Evolutionary conservation across 306 rosid species (phyloP).

Genomic region (Fragaria vesca): DNA sequence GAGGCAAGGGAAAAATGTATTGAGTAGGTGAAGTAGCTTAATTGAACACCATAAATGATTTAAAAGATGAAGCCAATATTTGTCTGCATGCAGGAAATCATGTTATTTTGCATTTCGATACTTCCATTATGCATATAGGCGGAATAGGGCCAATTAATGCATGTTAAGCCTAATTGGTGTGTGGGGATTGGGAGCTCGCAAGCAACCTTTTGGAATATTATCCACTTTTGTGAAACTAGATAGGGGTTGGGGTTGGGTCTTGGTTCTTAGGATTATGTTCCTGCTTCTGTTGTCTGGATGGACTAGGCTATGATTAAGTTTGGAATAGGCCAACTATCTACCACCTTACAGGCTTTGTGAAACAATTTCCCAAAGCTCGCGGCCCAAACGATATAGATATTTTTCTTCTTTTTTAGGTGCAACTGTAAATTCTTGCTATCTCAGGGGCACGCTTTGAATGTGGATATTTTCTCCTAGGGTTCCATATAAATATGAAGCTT

Average conservation of each 20-base stretch:
- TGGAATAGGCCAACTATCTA: background rate
- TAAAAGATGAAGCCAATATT: too few species aligned
- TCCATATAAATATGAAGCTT: background rate
- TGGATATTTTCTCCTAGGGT: conserved; percentile 1
- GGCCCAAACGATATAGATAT: background rate
- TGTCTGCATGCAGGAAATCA: background rate
- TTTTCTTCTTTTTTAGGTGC: background rate
- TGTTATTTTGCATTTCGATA: background rate
- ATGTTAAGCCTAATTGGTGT: background rate
- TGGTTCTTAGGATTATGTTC: background rate
- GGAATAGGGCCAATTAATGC: background rate
- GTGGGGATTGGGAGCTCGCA: background rate
- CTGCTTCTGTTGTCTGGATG: background rate
- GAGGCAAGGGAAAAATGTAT: too few species aligned
- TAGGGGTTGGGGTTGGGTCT: background rate
- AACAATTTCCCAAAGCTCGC: background rate
- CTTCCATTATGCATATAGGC: background rate
- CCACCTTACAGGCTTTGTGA: background rate
- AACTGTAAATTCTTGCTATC: background rate
- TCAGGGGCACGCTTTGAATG: background rate
- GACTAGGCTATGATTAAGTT: background rate
- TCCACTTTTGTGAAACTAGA: background rate
- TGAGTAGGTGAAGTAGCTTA: too few species aligned
- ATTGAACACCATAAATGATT: too few species aligned
- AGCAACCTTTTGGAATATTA: background rate